A percentile compares a stretch with the other conserved stretches of the same genome.
Conservation (phyloP, 148 eudicot species). For the Rhododendron griersonianum region DNA sequence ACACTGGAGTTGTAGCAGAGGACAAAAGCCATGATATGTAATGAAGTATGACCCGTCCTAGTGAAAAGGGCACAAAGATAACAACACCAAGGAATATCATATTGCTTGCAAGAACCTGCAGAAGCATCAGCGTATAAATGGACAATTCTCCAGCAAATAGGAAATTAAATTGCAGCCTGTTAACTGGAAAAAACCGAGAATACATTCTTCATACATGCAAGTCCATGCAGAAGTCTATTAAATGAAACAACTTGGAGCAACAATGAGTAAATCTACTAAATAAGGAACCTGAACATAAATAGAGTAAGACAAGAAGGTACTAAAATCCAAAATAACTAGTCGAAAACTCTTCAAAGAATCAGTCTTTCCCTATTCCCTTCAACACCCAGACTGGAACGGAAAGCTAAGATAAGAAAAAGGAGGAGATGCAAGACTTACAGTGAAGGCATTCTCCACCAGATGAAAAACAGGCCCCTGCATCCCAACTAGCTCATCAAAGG, state of each 20-base stretch:
- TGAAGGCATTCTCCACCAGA: slow-evolving; percentile 93
- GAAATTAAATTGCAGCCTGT: not conserved
- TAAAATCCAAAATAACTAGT: not conserved
- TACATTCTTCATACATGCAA: not conserved
- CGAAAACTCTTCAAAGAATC: not conserved
- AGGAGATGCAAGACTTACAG: slow-evolving; percentile 39
- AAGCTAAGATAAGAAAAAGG: not conserved
- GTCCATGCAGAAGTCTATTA: not conserved
- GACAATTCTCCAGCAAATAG: not conserved
- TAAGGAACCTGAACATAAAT: not conserved
- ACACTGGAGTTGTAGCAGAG: slow-evolving; percentile 58
- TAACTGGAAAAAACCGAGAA: not conserved
- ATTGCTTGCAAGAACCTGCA: slow-evolving; percentile 98
- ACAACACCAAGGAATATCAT: slow-evolving; percentile 93
- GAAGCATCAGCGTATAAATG: slow-evolving; percentile 17
- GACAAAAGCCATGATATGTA: slow-evolving; percentile 69
- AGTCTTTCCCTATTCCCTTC: not conserved
- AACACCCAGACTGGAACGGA: not conserved
- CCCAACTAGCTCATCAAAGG: slow-evolving; percentile 97
- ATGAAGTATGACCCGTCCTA: slow-evolving; percentile 81
- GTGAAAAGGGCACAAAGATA: slow-evolving; percentile 79
- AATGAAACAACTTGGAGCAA: not conserved
- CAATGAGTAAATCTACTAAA: not conserved
- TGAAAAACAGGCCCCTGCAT: slow-evolving; percentile 99
- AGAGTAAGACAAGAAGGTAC: not conserved